Evolutionary conservation across 2,329 filamentous ascomycete genomes (phyloP), one percentile per base, ranked within the genome.

Genomic region (Boeremia exigua): DNA sequence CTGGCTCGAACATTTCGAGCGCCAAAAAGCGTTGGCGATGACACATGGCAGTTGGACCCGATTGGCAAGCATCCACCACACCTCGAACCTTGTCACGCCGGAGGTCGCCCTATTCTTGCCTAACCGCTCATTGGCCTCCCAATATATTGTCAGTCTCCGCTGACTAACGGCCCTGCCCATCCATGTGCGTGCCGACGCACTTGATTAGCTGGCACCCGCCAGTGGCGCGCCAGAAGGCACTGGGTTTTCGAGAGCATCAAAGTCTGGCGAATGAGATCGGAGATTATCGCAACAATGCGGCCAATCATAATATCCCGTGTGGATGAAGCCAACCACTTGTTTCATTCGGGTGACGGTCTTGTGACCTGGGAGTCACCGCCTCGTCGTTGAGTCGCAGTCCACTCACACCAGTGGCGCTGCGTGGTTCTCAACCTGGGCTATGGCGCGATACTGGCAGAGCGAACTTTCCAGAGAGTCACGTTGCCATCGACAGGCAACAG

Each of bases 211-310:
- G 40, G 54, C 48, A 38, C 44, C 56, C 57, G 54, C 65, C 64
- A 69, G 66, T 72, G 64, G 63, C 63, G 66, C 64, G 55, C 65
- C 65, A 62, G 54, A 57, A 61, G 58, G 50, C 61, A 68, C 47
- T 48, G 63, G 67, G 62, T 70, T 70, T 71, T 75, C 66, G 45
- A 70, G 57, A 69, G 52, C 65, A 60, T 65, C 54, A 59, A 61
- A 23, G 11, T 37, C 67, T 63, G 65, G 65, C 68, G 67, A 73
- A 73, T 74, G 36, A 62, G 44, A 49, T 61, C 67, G 67, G 61
- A 66, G 54, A 70, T 70, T 71, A 70, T 72, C 68, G 61, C 47
- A 40, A 40, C 45, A 47, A 42, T 60, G 28, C 50, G 60, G 65
- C 70, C 72, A 74, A 71, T 73, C 69, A 68, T 52, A 44, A 56